Conservation (phyloP, 2,329 filamentous ascomycete species). For the Fusarium chuoi region DNA sequence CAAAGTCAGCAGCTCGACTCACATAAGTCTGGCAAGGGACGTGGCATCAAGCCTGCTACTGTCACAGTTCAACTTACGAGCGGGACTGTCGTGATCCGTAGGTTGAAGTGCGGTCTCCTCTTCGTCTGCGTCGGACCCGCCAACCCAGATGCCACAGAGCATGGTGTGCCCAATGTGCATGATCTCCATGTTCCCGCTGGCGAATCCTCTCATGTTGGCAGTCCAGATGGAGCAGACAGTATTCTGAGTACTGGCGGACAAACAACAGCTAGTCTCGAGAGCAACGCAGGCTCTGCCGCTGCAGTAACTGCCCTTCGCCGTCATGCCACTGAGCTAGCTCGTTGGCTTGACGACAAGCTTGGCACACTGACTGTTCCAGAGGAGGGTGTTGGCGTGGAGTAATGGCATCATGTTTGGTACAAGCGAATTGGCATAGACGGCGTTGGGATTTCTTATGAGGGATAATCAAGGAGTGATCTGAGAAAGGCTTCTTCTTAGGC, state of each 20-base stretch:
- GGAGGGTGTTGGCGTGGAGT: constrained; percentile 57
- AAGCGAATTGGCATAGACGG: constrained; percentile 34
- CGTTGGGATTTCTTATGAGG: constrained; percentile 34
- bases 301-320: constrained; percentile 63
- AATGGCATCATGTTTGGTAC: constrained; percentile 11
- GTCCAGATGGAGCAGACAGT: constrained; percentile 58
- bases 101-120: constrained; percentile 67
- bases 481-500: constrained; percentile 28
- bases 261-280: constrained; percentile 55
- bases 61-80: constrained; percentile 69
- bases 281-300: constrained; percentile 54
- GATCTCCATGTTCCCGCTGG: constrained; percentile 42
- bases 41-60: constrained; percentile 51
- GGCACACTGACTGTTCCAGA: constrained; percentile 63
- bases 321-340: constrained; percentile 68
- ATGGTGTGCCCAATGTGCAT: constrained; percentile 28
- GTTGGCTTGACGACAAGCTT: constrained; percentile 70
- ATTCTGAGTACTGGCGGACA: constrained; percentile 57
- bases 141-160: constrained; percentile 42
- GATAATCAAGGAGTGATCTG: constrained; percentile 7
- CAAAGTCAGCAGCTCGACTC: constrained; percentile 41
- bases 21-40: constrained; percentile 21
- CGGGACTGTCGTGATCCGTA: constrained; percentile 68
- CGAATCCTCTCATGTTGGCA: constrained; percentile 50
- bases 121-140: constrained; percentile 69